These are phyloP conservation scores for Solanum neorickii DNA, from an alignment of 257 asterid species.

Conservation along the genomic window DNA sequence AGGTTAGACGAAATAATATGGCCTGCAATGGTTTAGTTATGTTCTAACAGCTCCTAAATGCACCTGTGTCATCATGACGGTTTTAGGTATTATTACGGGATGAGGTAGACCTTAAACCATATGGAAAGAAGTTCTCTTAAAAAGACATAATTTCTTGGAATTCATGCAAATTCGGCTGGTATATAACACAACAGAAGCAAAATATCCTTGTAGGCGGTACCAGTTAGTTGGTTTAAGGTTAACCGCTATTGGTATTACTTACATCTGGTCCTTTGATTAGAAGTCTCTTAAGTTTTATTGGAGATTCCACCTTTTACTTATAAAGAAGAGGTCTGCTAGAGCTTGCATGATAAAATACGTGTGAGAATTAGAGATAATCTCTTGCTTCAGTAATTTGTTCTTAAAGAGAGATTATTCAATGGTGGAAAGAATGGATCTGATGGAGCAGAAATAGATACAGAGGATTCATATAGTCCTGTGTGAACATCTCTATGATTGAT, in stretches of 20 bases:
- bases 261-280: neutral
- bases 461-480: neutral
- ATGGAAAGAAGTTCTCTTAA: neutral
- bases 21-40: neutral
- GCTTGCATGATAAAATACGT: neutral
- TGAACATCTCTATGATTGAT: neutral
- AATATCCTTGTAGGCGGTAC: neutral
- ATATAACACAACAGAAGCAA: neutral
- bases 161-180: neutral
- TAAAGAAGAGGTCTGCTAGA: neutral
- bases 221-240: neutral
- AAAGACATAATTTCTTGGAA: neutral
- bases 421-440: neutral
- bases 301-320: neutral
- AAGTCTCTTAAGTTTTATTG: neutral
- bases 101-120: neutral
- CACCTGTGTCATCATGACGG: neutral
- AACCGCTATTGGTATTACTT: neutral
- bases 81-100: neutral
- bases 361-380: neutral
- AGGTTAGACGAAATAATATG: neutral
- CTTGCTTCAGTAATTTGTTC: neutral
- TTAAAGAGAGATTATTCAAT: neutral
- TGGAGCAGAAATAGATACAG: neutral
- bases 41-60: neutral